A percentile compares a stretch with the other conserved stretches of the same genome.
Evolutionary conservation across 495 filamentous ascomycete genomes (phyloP).

Genomic region (Terfezia claveryi): DNA sequence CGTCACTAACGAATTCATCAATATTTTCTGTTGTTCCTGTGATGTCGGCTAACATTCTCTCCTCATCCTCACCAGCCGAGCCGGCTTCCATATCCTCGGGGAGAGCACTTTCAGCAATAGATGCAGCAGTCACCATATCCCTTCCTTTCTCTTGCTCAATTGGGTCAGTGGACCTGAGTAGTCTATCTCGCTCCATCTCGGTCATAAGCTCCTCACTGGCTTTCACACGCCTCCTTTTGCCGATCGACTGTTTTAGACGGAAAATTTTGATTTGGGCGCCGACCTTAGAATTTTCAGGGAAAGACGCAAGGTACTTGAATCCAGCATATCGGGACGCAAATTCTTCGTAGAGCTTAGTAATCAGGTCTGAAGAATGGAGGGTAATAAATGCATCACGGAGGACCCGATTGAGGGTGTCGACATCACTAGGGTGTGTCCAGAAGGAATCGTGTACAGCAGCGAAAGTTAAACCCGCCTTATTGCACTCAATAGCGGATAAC

Average conservation of each 20-base stretch:
- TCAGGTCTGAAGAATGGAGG: conserved; percentile 76
- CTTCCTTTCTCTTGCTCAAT: conserved; percentile 40
- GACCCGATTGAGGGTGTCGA: conserved; percentile 57
- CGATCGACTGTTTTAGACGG: conserved; percentile 2
- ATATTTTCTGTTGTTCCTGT: not conserved
- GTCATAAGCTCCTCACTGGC: conserved; percentile 36
- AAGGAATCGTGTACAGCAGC: conserved; percentile 97
- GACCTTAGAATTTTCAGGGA: conserved; percentile 25
- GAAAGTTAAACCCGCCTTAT: conserved; percentile 58
- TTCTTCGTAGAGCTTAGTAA: conserved; percentile 57
- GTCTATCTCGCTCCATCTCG: conserved; percentile 40
- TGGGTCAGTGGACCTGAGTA: conserved; percentile 48
- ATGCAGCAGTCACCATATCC: conserved; percentile 54
- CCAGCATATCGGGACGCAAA: conserved; percentile 62
- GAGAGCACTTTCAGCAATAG: conserved; percentile 5
- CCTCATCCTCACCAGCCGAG: not conserved
- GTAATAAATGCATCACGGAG: conserved; percentile 76
- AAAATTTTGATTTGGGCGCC: conserved; percentile 29
- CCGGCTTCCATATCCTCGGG: not conserved
- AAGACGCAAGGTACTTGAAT: conserved; percentile 40
- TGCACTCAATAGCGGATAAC: conserved; percentile 67
- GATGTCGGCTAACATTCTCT: not conserved
- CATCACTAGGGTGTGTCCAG: conserved; percentile 84
- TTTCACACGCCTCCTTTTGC: conserved; percentile 4
- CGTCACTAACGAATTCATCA: not conserved